A percentile compares a stretch with the other conserved stretches of the same genome.
phyloP scores from a whole-genome alignment of 345 rosid genomes.

The Anacardium occidentale region DNA sequence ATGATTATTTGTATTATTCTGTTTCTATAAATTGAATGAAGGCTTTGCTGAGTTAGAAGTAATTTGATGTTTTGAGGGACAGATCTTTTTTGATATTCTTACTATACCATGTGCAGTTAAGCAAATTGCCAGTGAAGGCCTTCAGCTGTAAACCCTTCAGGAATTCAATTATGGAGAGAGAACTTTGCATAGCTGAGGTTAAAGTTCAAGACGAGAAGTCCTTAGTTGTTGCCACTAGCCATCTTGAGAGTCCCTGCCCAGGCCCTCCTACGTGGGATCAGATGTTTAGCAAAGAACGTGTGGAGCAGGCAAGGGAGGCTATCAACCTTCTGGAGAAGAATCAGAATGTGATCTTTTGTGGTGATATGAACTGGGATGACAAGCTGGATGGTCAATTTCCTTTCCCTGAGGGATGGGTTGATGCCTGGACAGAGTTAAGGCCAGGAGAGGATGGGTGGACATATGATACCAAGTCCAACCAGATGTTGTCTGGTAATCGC shows the following conservation, averaged over 20 bases:
- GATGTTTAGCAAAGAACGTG: slow-evolving; percentile 92
- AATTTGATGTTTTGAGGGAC: not conserved
- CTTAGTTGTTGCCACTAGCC: slow-evolving; percentile 81
- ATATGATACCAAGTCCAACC: slow-evolving; percentile 85
- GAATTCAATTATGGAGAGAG: slow-evolving; percentile 90
- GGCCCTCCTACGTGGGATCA: slow-evolving; percentile 95
- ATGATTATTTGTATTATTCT: not conserved
- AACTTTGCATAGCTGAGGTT: slow-evolving; percentile 66
- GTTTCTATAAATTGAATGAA: not conserved
- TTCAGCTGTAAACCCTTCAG: slow-evolving; percentile 56
- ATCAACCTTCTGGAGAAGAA: slow-evolving; percentile 46
- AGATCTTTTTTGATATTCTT: not conserved
- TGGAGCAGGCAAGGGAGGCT: slow-evolving; percentile 72
- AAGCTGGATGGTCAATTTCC: slow-evolving; percentile 82
- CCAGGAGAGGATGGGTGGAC: slow-evolving; percentile 78
- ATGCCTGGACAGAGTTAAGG: slow-evolving; percentile 74
- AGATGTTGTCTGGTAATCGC: slow-evolving; percentile 81
- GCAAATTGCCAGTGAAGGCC: slow-evolving; percentile 72
- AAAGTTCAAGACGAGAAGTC: slow-evolving; percentile 53
- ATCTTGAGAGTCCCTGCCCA: slow-evolving; percentile 96
- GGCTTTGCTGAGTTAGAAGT: not conserved
- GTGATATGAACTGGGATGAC: slow-evolving; percentile 98
- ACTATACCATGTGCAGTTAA: slow-evolving; percentile 52
- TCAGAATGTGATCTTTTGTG: slow-evolving; percentile 71
- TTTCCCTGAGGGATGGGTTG: slow-evolving; percentile 66